phyloP scores from a whole-genome alignment of 768 basidiomycete species.

The Russula dissimulans region DNA sequence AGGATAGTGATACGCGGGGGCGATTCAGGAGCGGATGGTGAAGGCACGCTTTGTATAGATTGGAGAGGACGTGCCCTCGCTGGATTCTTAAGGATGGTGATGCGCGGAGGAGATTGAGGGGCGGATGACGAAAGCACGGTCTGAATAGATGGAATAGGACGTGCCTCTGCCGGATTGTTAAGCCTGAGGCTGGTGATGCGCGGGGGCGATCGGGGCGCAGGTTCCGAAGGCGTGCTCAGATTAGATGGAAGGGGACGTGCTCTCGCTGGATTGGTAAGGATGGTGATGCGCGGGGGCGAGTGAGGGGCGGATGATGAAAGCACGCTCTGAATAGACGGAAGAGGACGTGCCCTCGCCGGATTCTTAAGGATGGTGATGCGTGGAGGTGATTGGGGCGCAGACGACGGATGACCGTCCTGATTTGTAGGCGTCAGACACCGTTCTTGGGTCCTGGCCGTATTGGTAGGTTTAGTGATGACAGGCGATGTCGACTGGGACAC shows the following conservation, averaged over 20 bases:
- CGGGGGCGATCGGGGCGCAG: not conserved
- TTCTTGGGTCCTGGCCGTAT: not conserved
- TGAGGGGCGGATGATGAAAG: not conserved
- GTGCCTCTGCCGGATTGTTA: not conserved
- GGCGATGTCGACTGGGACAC: not conserved
- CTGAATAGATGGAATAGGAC: too few relatives aligned
- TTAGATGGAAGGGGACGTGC: not conserved
- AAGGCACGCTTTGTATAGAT: too few relatives aligned
- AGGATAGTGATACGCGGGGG: not conserved
- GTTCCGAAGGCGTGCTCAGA: not conserved
- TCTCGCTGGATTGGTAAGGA: not conserved
- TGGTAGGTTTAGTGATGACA: not conserved
- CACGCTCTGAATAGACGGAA: not conserved
- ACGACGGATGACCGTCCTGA: not conserved
- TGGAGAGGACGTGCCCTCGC: too few relatives aligned
- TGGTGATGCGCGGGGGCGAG: not conserved
- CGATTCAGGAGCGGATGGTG: not conserved
- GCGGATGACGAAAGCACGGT: too few relatives aligned
- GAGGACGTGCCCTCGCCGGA: not conserved
- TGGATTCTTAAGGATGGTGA: not conserved
- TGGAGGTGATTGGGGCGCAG: not conserved
- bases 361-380: not conserved
- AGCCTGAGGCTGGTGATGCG: not conserved
- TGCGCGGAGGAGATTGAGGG: not conserved
- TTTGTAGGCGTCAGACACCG: not conserved